Evolutionary conservation across 495 filamentous ascomycete genomes (phyloP), one percentile per base, ranked within the genome.

Genomic region (Staphylotrichum longicolle): DNA sequence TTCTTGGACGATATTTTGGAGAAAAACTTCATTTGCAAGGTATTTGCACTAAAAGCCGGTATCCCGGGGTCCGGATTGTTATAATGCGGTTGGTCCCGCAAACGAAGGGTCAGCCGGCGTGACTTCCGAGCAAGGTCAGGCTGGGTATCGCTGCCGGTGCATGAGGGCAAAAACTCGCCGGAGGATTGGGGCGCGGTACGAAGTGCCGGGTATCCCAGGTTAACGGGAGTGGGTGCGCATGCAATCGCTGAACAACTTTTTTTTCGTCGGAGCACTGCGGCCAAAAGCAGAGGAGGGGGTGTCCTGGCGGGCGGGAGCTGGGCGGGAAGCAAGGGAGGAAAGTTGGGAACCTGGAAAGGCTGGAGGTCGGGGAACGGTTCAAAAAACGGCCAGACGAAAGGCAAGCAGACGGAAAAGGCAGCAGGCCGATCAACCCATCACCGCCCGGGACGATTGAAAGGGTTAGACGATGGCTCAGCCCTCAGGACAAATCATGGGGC

Each of bases 11-110:
- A 73, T 70, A 81, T 83, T 71, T 79, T 78, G 56, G 74, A 66
- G 71, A 82, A 82, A 74, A 80, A 80, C 75, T 82, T 82, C 81
- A 84, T 83, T 81, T 66, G 63, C 60, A 32, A 60, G 50, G 60
- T 47, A 56, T 51, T 60, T 49, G 53, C 54, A 53, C 59, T 55
- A 53, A 61, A 68, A 53, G 44, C 32, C 41, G 61, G 64, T 46
- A 40, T 62, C 47, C 60, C 45, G 49, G 63, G 54, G 60, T 62
- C 49, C 67, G 44, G 57, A 70, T 69, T 66, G 63, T 67, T 63
- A 58, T 64, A 49, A 62, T 71, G 64, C 69, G 62, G 64, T 60
- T 63, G 62, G 61, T 57, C 57, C 60, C 60, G 63, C 62, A 66
- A 58, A 55, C 8, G 46, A 60, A 64, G 56, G 27, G 53, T 54